A percentile compares a stretch with the other conserved stretches of the same genome.
phyloP scores from a whole-genome alignment of 495 filamentous ascomycete genomes.

The Choiromyces venosus region DNA sequence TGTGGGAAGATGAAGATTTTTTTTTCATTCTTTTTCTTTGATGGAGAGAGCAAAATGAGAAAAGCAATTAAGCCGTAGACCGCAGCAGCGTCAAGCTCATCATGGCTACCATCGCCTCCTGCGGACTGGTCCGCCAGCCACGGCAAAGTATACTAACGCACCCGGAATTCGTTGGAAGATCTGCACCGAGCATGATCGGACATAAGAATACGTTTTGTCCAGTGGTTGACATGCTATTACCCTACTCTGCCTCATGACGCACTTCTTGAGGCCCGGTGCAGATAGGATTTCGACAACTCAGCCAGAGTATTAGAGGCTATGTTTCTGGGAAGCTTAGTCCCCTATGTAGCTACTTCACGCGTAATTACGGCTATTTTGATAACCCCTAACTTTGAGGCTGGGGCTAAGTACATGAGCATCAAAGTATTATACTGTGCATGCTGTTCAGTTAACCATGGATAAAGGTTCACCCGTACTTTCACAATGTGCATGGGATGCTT shows the following conservation, averaged over 20 bases:
- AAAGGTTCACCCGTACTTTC: background rate
- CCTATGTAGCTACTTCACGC: background rate
- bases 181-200: background rate
- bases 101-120: background rate
- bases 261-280: background rate
- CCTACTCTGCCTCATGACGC: background rate
- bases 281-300: background rate
- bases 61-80: background rate
- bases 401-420: background rate
- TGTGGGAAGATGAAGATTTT: background rate
- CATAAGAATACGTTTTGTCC: background rate
- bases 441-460: background rate
- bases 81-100: background rate
- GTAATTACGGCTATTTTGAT: background rate
- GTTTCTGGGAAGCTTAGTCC: background rate
- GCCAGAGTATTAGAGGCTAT: background rate
- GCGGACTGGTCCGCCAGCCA: background rate
- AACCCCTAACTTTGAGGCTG: background rate
- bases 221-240: background rate
- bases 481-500: background rate
- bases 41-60: background rate
- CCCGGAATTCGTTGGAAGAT: background rate
- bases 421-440: background rate
- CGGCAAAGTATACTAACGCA: background rate
- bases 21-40: background rate